Evolutionary conservation across 805 yeast genomes (phyloP).

Genomic region (Pichia insulana): DNA sequence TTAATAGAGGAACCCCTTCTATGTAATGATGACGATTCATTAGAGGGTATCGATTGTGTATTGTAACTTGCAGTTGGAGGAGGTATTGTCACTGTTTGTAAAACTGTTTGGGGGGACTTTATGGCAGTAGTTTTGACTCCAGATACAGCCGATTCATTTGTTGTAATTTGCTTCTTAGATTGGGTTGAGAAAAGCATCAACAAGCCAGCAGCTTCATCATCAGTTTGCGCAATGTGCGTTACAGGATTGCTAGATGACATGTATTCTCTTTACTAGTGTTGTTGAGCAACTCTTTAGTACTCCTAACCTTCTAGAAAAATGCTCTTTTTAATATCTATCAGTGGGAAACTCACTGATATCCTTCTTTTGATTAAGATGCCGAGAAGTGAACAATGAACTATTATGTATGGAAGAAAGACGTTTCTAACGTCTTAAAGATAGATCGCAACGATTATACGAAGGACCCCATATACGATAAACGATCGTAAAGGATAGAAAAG

Average conservation of each 20-base stretch:
- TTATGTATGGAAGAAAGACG: no score
- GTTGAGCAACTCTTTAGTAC: no score
- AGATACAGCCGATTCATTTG: neutral
- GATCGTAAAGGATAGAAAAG: neutral
- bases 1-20: neutral
- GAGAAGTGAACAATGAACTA: no score
- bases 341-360: no score
- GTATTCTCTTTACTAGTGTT: no score
- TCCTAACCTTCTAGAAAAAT: no score
- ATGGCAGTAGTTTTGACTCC: neutral
- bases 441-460: neutral
- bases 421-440: no score
- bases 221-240: constrained; percentile 10
- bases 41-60: neutral
- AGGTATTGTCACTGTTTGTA: neutral
- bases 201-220: constrained; percentile 32
- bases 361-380: no score
- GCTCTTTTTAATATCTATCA: no score
- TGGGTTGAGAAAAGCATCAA: constrained; percentile 32
- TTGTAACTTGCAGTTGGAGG: neutral
- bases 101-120: neutral
- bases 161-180: constrained; percentile 12
- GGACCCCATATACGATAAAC: neutral
- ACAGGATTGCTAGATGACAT: no score
- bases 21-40: neutral